Conservation (phyloP, 1,284 basidiomycete species). For the Chiua sp. region DNA sequence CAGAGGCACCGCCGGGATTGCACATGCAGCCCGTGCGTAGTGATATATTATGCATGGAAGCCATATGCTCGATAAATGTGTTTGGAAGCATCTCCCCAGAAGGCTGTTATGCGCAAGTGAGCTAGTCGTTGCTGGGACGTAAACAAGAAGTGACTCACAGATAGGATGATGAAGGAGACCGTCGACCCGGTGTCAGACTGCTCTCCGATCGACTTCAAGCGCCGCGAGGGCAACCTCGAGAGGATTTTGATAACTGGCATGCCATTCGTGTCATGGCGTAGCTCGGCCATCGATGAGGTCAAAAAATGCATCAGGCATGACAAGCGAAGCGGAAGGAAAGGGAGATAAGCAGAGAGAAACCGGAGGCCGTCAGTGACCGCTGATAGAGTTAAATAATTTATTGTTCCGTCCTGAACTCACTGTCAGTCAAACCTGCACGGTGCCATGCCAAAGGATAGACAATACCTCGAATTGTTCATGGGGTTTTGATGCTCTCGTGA, state of each 20-base stretch:
- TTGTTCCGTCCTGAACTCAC: slow-evolving; percentile 71
- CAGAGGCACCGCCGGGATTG: slow-evolving; percentile 80
- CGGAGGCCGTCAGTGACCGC: slow-evolving; percentile 77
- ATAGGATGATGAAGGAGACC: slow-evolving; percentile 66
- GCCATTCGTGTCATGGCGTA: slow-evolving; percentile 63
- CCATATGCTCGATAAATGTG: slow-evolving; percentile 71
- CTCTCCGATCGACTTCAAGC: slow-evolving; percentile 63
- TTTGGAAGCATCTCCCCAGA: slow-evolving; percentile 69
- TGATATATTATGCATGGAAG: slow-evolving; percentile 67
- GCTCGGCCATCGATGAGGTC: slow-evolving; percentile 53
- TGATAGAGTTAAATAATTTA: slow-evolving; percentile 78
- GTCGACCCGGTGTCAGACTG: slow-evolving; percentile 70
- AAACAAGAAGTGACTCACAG: slow-evolving; percentile 48
- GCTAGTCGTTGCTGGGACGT: neutral
- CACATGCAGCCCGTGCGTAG: slow-evolving; percentile 86
- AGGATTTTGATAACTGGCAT: slow-evolving; percentile 68
- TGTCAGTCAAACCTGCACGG: slow-evolving; percentile 7
- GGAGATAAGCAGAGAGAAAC: slow-evolving; percentile 76
- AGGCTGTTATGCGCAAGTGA: slow-evolving; percentile 48
- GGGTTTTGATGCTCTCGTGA: slow-evolving; percentile 62
- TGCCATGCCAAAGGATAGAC: neutral
- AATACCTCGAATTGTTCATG: slow-evolving; percentile 80
- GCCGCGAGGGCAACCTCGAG: slow-evolving; percentile 58
- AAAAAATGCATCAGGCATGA: slow-evolving; percentile 67
- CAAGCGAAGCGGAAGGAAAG: slow-evolving; percentile 75